Evolutionary conservation across 257 asterid genomes (phyloP).

Genomic region (Cruciata laevipes): DNA sequence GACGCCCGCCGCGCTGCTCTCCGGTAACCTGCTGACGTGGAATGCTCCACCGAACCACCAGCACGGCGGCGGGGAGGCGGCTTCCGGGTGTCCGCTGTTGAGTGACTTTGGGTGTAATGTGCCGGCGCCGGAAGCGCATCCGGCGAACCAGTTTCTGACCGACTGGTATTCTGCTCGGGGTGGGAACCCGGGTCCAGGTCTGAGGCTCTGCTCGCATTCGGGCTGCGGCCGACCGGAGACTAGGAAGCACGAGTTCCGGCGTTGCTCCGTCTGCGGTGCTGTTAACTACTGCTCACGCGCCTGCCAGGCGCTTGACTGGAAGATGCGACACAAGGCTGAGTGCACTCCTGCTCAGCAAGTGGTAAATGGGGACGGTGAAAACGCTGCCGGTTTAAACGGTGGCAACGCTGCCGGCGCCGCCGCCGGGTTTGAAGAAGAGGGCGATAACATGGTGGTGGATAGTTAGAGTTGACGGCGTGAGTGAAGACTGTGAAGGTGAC

Average conservation of each 20-base stretch:
- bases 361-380: conserved; percentile 30
- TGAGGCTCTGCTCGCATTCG: conserved; percentile 65
- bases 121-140: conserved; percentile 75
- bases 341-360: conserved; percentile 57
- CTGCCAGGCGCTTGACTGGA: conserved; percentile 97
- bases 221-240: conserved; percentile 95
- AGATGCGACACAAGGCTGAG: conserved; percentile 74
- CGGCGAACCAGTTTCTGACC: conserved; percentile 56
- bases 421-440: conserved; percentile 16
- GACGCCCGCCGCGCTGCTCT: conserved; percentile 37
- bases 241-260: conserved; percentile 71
- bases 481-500: conserved; percentile 42
- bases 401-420: conserved; percentile 17
- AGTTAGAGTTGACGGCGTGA: conserved; percentile 18
- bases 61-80: conserved; percentile 24
- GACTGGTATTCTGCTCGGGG: conserved; percentile 55
- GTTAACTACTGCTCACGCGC: conserved; percentile 97
- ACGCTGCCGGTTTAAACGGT: conserved; percentile 15
- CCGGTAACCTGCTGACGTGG: conserved; percentile 58
- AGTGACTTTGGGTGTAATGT: conserved; percentile 93
- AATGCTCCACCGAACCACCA: conserved; percentile 35
- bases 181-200: conserved; percentile 43
- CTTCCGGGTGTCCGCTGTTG: conserved; percentile 51
- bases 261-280: conserved; percentile 85
- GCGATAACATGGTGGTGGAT: conserved; percentile 15